Percentiles rank a stretch among this genome's conserved stretches.
Evolutionary conservation across 129 eudicot species (phyloP).

Genomic region (Kitagawia praeruptora): DNA sequence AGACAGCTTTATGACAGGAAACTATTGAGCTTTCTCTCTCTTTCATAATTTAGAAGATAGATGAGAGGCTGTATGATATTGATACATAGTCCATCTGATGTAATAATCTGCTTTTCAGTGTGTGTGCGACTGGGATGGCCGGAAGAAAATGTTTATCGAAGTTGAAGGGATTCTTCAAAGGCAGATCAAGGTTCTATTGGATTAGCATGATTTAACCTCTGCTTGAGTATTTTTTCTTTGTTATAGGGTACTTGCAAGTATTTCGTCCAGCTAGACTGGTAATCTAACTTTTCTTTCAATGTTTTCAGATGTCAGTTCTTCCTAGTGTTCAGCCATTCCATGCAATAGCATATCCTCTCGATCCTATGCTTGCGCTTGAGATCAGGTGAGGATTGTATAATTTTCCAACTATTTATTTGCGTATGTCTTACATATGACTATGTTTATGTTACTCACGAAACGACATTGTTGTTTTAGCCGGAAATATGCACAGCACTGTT

Average conservation of each 20-base stretch:
- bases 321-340: slow-evolving; percentile 99
- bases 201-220: neutral
- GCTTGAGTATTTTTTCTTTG: neutral
- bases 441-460: slow-evolving; percentile 7
- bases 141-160: slow-evolving; percentile 74
- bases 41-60: neutral
- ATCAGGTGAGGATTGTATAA: slow-evolving; percentile 45
- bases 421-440: neutral
- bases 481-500: slow-evolving; percentile 91
- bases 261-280: neutral
- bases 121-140: slow-evolving; percentile 90
- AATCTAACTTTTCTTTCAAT: slow-evolving; percentile 13
- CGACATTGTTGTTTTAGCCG: slow-evolving; percentile 38
- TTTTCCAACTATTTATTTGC: neutral
- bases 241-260: neutral
- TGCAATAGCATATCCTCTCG: slow-evolving; percentile 97
- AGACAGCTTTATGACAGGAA: neutral
- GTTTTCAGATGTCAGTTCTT: slow-evolving; percentile 72
- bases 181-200: slow-evolving; percentile 70
- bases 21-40: neutral
- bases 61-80: neutral
- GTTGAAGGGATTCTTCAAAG: slow-evolving; percentile 80
- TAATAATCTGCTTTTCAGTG: slow-evolving; percentile 36
- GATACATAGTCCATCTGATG: neutral
- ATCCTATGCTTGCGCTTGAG: slow-evolving; percentile 92